Evolutionary conservation across 805 yeast genomes (phyloP).

Genomic region (Debaryomyces prosopidis): DNA sequence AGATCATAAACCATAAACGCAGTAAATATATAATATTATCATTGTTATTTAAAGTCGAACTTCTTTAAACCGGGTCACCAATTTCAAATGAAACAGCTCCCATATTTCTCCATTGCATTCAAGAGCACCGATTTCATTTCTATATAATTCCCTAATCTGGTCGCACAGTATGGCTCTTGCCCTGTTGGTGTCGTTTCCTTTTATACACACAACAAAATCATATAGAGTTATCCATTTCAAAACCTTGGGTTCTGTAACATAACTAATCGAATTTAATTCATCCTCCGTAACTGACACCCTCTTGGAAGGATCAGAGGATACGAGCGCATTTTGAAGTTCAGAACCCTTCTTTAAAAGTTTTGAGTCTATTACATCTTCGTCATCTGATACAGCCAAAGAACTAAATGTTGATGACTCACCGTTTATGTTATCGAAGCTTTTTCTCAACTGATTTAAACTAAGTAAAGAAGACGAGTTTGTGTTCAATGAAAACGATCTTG

Average conservation of each 20-base stretch:
- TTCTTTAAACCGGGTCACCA: conserved; percentile 4
- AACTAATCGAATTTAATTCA: conserved; percentile 3
- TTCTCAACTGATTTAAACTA: conserved; percentile 13
- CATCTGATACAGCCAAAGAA: conserved; percentile 23
- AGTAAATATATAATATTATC: neutral
- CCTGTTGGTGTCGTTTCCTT: neutral
- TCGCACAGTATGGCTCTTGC: conserved; percentile 5
- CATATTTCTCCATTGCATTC: neutral
- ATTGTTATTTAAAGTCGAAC: neutral
- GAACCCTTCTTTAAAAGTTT: conserved; percentile 16
- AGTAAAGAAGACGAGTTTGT: conserved; percentile 10
- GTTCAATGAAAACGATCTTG: conserved; percentile 12
- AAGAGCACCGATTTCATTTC: neutral
- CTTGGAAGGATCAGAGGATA: conserved; percentile 15
- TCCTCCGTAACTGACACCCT: conserved; percentile 11
- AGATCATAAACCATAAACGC: no score
- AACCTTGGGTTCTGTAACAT: conserved; percentile 35
- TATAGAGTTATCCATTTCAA: conserved; percentile 33
- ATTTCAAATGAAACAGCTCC: conserved; percentile 1
- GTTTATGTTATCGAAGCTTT: conserved; percentile 1
- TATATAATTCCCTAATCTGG: conserved; percentile 3
- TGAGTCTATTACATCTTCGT: conserved; percentile 14
- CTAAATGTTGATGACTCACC: conserved; percentile 7
- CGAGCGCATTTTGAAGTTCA: conserved; percentile 18
- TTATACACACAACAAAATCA: conserved; percentile 19